phyloP scores from a whole-genome alignment of 2,329 filamentous ascomycete genomes.

The Cyphellophora europaea region DNA sequence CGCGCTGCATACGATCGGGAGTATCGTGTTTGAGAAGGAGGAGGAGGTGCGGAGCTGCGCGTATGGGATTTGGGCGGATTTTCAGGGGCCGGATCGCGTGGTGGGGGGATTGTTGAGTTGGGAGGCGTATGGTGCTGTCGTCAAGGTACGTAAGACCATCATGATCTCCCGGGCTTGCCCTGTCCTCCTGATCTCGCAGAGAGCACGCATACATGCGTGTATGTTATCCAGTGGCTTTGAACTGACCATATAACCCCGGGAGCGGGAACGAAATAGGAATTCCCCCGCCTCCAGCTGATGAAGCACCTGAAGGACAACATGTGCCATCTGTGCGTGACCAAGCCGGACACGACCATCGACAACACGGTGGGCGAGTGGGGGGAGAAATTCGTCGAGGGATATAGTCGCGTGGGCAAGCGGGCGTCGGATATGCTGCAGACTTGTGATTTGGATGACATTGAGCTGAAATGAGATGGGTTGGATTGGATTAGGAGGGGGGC shows the following conservation, averaged over 20 bases:
- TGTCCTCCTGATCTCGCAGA: too few relatives aligned
- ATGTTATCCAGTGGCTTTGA: too few relatives aligned
- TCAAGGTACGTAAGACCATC: slow-evolving; percentile 6
- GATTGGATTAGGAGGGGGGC: too few relatives aligned
- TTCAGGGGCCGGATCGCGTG: slow-evolving; percentile 26
- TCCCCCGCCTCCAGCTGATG: slow-evolving; percentile 27
- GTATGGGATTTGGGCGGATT: slow-evolving; percentile 30
- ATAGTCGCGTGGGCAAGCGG: slow-evolving; percentile 24
- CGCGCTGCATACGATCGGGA: slow-evolving; percentile 25
- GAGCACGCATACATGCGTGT: too few relatives aligned
- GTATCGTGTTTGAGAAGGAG: slow-evolving; percentile 34
- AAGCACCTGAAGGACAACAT: slow-evolving; percentile 28
- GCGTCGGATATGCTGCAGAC: slow-evolving; percentile 19
- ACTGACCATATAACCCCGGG: too few relatives aligned
- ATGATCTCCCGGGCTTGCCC: too few relatives aligned
- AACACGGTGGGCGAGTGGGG: slow-evolving; percentile 26
- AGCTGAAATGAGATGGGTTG: too few relatives aligned
- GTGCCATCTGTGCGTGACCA: slow-evolving; percentile 30
- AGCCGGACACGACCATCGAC: slow-evolving; percentile 31
- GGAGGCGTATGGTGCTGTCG: slow-evolving; percentile 25
- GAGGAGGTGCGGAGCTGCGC: slow-evolving; percentile 28
- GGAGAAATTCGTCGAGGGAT: slow-evolving; percentile 27
- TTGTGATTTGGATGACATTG: slow-evolving; percentile 15
- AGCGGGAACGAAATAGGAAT: too few relatives aligned
- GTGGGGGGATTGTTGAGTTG: slow-evolving; percentile 18